phyloP scores from a whole-genome alignment of 768 basidiomycete species.

The Termitomyces sp. region DNA sequence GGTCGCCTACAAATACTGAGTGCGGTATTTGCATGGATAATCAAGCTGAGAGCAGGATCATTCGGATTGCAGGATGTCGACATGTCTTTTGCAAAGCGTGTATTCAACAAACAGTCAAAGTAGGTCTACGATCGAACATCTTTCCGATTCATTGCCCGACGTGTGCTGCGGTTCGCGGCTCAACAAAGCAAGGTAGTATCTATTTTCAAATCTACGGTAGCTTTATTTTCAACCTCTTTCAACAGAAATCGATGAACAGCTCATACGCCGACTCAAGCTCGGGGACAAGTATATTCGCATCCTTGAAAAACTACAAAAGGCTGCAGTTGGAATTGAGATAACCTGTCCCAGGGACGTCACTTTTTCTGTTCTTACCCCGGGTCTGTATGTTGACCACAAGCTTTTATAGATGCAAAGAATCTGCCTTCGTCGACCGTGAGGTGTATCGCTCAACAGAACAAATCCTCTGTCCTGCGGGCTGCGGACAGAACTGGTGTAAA shows the following conservation, averaged over 20 bases:
- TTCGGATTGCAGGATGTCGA: conserved; percentile 25
- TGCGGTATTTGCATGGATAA: conserved; percentile 56
- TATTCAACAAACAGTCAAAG: conserved; percentile 31
- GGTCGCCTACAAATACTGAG: not conserved
- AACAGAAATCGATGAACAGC: conserved; percentile 31
- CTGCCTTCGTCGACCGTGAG: conserved; percentile 43
- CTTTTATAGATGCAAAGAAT: conserved; percentile 40
- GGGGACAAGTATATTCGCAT: conserved; percentile 32
- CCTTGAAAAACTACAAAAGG: conserved; percentile 42
- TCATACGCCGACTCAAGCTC: conserved; percentile 42
- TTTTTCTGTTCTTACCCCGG: not conserved
- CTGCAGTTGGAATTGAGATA: conserved; percentile 32
- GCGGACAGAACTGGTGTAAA: conserved; percentile 57
- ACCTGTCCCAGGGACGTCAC: conserved; percentile 45
- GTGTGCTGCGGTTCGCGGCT: conserved; percentile 30
- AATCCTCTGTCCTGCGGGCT: conserved; percentile 46
- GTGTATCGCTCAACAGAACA: conserved; percentile 35
- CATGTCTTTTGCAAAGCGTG: conserved; percentile 55
- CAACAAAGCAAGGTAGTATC: not conserved
- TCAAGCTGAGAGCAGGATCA: conserved; percentile 17
- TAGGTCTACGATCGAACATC: conserved; percentile 45
- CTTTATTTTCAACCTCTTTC: conserved; percentile 9
- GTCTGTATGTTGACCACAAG: not conserved
- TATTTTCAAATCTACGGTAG: not conserved
- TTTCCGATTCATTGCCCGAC: conserved; percentile 60